A percentile compares a stretch with the other conserved stretches of the same genome.
Conservation (phyloP, 352 stramenopile species). For the Pythium myriotylum region DNA sequence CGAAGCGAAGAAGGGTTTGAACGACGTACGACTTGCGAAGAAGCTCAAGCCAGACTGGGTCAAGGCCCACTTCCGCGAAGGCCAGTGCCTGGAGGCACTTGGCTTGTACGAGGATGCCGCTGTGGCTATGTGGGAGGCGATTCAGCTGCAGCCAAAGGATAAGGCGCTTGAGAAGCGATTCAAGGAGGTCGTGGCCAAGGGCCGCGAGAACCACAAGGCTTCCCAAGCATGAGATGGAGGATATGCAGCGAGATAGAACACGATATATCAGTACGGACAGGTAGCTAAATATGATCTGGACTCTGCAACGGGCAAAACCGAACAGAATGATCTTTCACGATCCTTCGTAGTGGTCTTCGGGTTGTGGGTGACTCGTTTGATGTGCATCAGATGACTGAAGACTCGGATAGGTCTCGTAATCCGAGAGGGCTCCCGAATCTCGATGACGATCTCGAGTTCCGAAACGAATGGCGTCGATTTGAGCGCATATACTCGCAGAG, state of each 20-base stretch:
- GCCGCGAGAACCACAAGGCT: slow-evolving; percentile 44
- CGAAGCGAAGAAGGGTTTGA: slow-evolving; percentile 66
- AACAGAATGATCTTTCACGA: no score
- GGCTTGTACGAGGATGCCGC: slow-evolving; percentile 76
- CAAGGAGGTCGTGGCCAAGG: slow-evolving; percentile 75
- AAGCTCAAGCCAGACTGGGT: slow-evolving; percentile 84
- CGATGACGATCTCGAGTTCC: not conserved
- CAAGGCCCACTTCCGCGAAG: slow-evolving; percentile 85
- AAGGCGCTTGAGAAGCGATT: slow-evolving; percentile 81
- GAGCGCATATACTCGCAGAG: slow-evolving; percentile 7
- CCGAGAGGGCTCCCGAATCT: no score
- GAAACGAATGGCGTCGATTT: slow-evolving; percentile 9
- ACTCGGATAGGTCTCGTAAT: no score
- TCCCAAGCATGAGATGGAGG: slow-evolving; percentile 24
- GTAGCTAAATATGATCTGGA: slow-evolving; percentile 4
- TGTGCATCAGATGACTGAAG: no score
- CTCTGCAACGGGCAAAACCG: no score
- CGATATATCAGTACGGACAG: not conserved
- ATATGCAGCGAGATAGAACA: slow-evolving; percentile 7
- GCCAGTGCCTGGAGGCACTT: slow-evolving; percentile 78
- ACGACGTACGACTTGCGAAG: slow-evolving; percentile 78
- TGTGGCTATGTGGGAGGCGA: slow-evolving; percentile 70
- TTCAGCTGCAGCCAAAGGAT: slow-evolving; percentile 74
- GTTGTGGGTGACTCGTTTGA: no score
- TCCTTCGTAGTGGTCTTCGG: no score